These are phyloP conservation scores for Thyridium curvatum DNA, from an alignment of 2,329 filamentous ascomycete genomes.

Conservation along the genomic window DNA sequence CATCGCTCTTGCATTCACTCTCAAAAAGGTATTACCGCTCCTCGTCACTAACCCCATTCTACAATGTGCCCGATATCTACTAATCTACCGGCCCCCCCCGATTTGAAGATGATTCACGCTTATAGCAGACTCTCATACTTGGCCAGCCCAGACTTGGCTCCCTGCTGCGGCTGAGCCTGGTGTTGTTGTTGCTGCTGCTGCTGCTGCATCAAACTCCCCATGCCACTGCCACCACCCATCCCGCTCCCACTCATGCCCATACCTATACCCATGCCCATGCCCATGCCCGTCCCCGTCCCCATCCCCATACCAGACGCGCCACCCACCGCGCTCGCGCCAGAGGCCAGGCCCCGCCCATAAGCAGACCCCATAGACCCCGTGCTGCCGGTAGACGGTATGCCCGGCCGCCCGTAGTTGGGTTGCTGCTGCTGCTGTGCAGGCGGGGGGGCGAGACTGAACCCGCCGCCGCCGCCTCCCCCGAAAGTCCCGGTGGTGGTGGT, in stretches of 20 bases:
- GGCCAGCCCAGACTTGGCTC: conserved; percentile 49
- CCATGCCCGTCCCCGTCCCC: conserved; percentile 11
- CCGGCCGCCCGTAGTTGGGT: conserved; percentile 19
- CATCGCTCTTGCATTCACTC: too few relatives aligned
- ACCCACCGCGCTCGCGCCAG: conserved; percentile 3
- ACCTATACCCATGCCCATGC: conserved; percentile 16
- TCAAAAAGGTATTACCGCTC: too few relatives aligned
- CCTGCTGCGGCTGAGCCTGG: conserved; percentile 22
- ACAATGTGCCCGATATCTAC: too few relatives aligned
- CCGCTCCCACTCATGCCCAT: conserved; percentile 21
- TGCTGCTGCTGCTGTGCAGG: conserved; percentile 15
- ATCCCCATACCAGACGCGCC: conserved; percentile 12
- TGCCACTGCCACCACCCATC: conserved; percentile 13
- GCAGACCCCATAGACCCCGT: conserved; percentile 3
- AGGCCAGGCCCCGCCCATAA: conserved; percentile 1
- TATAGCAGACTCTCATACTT: conserved; percentile 63
- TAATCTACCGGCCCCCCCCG: too few relatives aligned
- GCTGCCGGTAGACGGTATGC: conserved; percentile 6
- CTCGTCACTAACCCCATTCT: too few relatives aligned
- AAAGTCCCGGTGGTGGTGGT: too few relatives aligned
- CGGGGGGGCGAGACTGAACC: conserved; percentile 43
- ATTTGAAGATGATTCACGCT: too few relatives aligned
- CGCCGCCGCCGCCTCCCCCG: conserved; percentile 19
- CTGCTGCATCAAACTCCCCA: conserved; percentile 17
- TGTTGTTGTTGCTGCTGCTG: conserved; percentile 20